A percentile compares a stretch with the other conserved stretches of the same genome.
Evolutionary conservation across 2,329 filamentous ascomycete species (phyloP).

Genomic region (Biscogniauxia marginata): DNA sequence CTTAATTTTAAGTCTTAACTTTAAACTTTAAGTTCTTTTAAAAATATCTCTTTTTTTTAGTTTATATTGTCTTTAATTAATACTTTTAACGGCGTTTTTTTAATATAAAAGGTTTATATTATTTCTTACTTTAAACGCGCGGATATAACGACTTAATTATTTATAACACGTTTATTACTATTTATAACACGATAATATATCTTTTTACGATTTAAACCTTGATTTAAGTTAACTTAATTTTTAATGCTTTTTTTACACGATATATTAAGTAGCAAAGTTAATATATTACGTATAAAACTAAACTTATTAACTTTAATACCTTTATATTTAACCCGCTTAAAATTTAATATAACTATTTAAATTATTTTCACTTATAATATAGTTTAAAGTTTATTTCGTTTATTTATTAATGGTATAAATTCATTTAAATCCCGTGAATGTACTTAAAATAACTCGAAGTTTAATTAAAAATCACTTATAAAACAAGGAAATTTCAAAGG

Average conservation of each 20-base stretch:
- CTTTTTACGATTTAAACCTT: no score
- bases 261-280: not conserved
- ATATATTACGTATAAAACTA: not conserved
- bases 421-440: not conserved
- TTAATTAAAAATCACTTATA: no score
- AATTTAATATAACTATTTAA: constrained; percentile 1
- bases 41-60: not conserved
- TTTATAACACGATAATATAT: no score
- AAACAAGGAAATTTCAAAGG: not conserved
- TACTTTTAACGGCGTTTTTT: no score
- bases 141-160: no score
- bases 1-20: not conserved
- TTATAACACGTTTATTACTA: no score
- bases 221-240: not conserved
- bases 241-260: not conserved
- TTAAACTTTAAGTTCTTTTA: not conserved
- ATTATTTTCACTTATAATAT: constrained; percentile 1
- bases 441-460: no score
- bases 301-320: not conserved
- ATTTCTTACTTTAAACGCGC: no score
- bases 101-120: no score
- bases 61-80: no score
- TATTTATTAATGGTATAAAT: not conserved
- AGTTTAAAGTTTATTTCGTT: not conserved
- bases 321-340: no score